Percentiles rank a stretch among this genome's conserved stretches.
phyloP scores from a whole-genome alignment of 2,329 filamentous ascomycete species.

The Sarocladiaceae sp. region DNA sequence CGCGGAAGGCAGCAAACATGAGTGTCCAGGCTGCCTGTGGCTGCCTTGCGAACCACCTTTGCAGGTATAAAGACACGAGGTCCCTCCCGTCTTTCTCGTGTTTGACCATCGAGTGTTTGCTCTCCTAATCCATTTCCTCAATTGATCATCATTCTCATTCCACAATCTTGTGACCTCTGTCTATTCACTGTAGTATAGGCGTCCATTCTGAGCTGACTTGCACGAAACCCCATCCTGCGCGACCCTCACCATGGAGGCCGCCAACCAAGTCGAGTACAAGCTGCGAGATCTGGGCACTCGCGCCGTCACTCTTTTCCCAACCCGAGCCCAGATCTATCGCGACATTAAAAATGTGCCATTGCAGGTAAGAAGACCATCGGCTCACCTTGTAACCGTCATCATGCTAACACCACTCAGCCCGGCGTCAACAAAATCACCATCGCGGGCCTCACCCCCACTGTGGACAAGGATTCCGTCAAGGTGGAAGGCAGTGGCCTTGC shows the following conservation, averaged over 20 bases:
- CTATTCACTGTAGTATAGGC: no score
- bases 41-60: no score
- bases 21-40: no score
- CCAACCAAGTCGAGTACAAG: constrained; percentile 42
- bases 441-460: constrained; percentile 45
- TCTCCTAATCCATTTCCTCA: no score
- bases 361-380: background rate
- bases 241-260: constrained; percentile 28
- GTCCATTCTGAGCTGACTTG: no score
- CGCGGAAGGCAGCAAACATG: no score
- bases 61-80: no score
- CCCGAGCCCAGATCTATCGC: constrained; percentile 52
- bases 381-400: background rate
- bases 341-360: constrained; percentile 46
- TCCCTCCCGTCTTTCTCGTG: no score
- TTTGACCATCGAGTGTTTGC: no score
- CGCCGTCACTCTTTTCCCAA: constrained; percentile 57
- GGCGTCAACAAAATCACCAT: constrained; percentile 54
- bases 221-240: no score
- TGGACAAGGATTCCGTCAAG: constrained; percentile 54
- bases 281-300: constrained; percentile 52
- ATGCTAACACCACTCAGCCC: constrained; percentile 26
- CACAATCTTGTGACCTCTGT: no score
- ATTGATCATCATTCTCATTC: no score
- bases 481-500: constrained; percentile 51